Evolutionary conservation across 148 eudicot genomes (phyloP), one percentile per base, ranked within the genome.

Genomic region (Amaranthus palmeri): DNA sequence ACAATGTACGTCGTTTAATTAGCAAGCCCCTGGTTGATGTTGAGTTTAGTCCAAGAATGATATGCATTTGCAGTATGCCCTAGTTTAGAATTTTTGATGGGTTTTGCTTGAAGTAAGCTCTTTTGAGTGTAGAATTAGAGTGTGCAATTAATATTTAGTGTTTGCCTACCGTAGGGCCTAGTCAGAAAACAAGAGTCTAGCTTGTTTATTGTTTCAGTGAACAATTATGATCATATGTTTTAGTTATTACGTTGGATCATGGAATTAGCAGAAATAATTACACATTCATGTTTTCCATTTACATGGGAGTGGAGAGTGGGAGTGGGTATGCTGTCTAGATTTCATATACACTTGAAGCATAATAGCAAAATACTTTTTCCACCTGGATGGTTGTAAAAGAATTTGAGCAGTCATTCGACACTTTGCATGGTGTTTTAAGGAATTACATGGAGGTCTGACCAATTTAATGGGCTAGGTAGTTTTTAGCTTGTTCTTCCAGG

Each of bases 1-100:
- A 8, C 52, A 25, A 25, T 25, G 36, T 25, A 25, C 36, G 36
- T 25, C 36, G 36, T 25, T 0, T 25, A 2, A 25, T 25, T 25
- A 25, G 36, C 36, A 25, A 25, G 36, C 36, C 36, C 36, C 36
- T 25, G 36, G 36, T 25, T 25, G 36, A 3, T 43, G n/a, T 68
- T 68, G 59, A 68, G 71, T 52, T 25, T 51, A 18, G 17, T 65
- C 67, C 54, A 45, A 13, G 53, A 45, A 65, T 4, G 54, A 25
- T 25, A 25, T 25, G 36, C 36, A 25, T 2, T 25, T 25, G 36
- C 7, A 60, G 25, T 14, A 61, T n/a, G 41, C 2, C 1, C n/a
- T 9, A 65, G 8, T 45, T 12, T 14, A 44, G 46, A 54, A 43
- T 63, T 46, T 36, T 7, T 36, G 36, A 53, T 47, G 53, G 68